Evolutionary conservation across 768 basidiomycete species (phyloP), one percentile per base, ranked within the genome.

Genomic region (Tylopilus subfusipes): DNA sequence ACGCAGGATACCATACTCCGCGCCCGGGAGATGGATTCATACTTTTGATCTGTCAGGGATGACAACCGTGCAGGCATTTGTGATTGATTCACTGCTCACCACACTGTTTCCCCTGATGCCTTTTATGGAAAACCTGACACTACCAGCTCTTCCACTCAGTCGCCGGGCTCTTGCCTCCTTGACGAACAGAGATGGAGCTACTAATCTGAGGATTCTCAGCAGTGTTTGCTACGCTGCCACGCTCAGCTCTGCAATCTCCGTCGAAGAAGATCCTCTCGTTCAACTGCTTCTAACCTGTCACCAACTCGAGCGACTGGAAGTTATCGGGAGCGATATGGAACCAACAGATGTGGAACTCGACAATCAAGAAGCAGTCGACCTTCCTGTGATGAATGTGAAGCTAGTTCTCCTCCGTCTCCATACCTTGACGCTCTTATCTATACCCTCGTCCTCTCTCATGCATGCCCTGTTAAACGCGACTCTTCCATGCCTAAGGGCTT

Each of bases 21-120:
- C 87, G 0, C 93, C 93, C 2, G 93, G 93, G 27, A 79, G 93
- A 65, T 95, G 91, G 88, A 83, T 96, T 1, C 86, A 85, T 54
- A 69, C 67, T 11, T 75, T 97, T 22, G 87, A 96, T 68, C 72
- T 97, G 7, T 84, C 88, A 5, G 68, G 72, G 21, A 60, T 90
- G 31, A 60, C 67, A 42, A 75, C 73, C 60, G 65, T 63, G 43
- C 78, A 85, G 49, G 73, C 78, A 24, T 76, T 86, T 46, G 62
- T 66, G 19, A 67, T 87, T 10, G 91, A 93, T 68, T 78, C 81
- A 11, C 71, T 86, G 34, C 76, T 93, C 27, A 82, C 82, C 13
- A 71, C 69, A 27, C 64, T 93, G 14, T 88, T 90, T 56, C 83
- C 85, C 12, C 63, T 92, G 40, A 63, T 83, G 5, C 89, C 89